Conservation (phyloP, 345 rosid species). For the Carallia brachiata region DNA sequence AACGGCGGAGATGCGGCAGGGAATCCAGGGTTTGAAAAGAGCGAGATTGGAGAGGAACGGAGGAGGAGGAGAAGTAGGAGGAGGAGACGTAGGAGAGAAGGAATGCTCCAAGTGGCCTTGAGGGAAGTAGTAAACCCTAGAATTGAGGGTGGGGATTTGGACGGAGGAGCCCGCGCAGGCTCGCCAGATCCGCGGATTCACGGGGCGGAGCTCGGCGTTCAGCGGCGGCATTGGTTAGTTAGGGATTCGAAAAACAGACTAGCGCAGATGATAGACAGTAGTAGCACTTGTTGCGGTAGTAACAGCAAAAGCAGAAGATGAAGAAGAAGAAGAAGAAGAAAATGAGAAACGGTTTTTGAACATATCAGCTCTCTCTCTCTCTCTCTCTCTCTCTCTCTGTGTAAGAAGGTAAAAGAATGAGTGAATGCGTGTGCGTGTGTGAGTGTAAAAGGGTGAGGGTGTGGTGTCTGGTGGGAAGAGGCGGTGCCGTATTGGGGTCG, state of each 20-base stretch:
- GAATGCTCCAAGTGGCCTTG: slow-evolving; percentile 83
- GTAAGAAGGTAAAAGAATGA: too few species aligned
- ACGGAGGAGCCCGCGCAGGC: slow-evolving; percentile 79
- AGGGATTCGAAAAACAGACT: not conserved
- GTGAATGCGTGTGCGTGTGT: too few species aligned
- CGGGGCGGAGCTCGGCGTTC: slow-evolving; percentile 26
- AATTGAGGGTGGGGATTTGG: slow-evolving; percentile 53
- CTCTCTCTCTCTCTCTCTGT: not conserved
- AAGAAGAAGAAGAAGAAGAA: not conserved
- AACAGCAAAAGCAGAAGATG: not conserved
- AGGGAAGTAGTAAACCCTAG: slow-evolving; percentile 86
- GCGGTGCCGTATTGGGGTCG: slow-evolving; percentile 33
- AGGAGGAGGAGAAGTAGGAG: slow-evolving; percentile 18
- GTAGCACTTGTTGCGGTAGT: too few species aligned
- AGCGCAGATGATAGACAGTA: too few species aligned
- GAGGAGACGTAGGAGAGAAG: slow-evolving; percentile 21
- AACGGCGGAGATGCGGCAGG: slow-evolving; percentile 50
- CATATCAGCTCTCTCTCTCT: slow-evolving; percentile 8
- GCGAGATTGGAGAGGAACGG: slow-evolving; percentile 24
- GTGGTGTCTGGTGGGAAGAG: slow-evolving; percentile 5
- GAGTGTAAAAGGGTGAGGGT: slow-evolving; percentile 7
- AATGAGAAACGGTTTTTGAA: slow-evolving; percentile 1
- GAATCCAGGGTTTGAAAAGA: slow-evolving; percentile 31
- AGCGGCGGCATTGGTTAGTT: slow-evolving; percentile 6
- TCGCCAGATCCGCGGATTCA: slow-evolving; percentile 72